Evolutionary conservation across 1,139 yeast species (phyloP).

Genomic region (Yamadazyma conglobata): DNA sequence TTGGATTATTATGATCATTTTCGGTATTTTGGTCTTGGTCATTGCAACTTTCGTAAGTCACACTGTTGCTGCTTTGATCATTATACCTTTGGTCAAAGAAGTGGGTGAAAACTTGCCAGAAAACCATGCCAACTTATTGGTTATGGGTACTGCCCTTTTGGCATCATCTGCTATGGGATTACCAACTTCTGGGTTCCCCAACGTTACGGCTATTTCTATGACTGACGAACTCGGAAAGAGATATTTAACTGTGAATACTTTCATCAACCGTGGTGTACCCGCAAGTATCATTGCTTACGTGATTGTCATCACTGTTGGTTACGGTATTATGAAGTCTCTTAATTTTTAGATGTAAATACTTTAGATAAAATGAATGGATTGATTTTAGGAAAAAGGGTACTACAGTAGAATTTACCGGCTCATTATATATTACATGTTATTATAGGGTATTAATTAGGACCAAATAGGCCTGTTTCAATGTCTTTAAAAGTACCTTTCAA

Average conservation of each 20-base stretch:
- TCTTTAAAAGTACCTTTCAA: slow-evolving; percentile 29
- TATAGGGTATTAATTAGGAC: slow-evolving; percentile 18
- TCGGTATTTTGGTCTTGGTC: slow-evolving; percentile 54
- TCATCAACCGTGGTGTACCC: slow-evolving; percentile 71
- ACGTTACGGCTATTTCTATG: slow-evolving; percentile 77
- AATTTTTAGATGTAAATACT: slow-evolving; percentile 31
- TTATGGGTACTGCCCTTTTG: slow-evolving; percentile 63
- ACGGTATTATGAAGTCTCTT: slow-evolving; percentile 59
- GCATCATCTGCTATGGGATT: slow-evolving; percentile 78
- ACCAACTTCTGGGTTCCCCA: slow-evolving; percentile 76
- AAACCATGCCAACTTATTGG: slow-evolving; percentile 57
- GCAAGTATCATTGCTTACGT: slow-evolving; percentile 31
- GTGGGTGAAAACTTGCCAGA: slow-evolving; percentile 57
- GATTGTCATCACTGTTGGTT: slow-evolving; percentile 76
- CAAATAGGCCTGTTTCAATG: slow-evolving; percentile 34
- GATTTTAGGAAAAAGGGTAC: background rate
- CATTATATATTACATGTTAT: slow-evolving; percentile 3
- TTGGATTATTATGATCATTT: slow-evolving; percentile 66
- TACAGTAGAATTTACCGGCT: too few species aligned
- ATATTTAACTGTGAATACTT: slow-evolving; percentile 60
- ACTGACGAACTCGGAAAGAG: slow-evolving; percentile 68
- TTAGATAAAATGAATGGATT: background rate
- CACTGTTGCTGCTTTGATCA: slow-evolving; percentile 73
- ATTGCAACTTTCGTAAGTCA: slow-evolving; percentile 70
- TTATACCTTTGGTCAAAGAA: slow-evolving; percentile 67